Evolutionary conservation across 2,329 filamentous ascomycete genomes (phyloP).

Genomic region (Phialophora chinensis): DNA sequence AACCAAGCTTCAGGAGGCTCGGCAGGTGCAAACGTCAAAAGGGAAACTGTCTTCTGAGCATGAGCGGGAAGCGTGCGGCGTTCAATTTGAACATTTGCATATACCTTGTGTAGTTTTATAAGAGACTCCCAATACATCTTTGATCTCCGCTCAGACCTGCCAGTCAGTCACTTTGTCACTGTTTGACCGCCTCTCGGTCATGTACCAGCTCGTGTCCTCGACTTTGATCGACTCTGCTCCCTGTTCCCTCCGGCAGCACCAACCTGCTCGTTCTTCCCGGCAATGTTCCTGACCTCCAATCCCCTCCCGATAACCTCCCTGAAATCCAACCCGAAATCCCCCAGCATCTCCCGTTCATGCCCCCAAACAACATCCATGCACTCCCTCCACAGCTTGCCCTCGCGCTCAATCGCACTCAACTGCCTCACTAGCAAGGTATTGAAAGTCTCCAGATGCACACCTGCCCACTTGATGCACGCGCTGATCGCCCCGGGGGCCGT

Average conservation of each 20-base stretch:
- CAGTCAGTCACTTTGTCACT: not conserved
- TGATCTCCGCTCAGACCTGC: constrained; percentile 31
- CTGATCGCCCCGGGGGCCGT: constrained; percentile 81
- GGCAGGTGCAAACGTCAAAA: constrained; percentile 14
- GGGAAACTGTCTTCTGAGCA: constrained; percentile 26
- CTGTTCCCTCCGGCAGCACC: constrained; percentile 1
- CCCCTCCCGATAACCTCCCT: constrained; percentile 74
- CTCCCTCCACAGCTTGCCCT: constrained; percentile 76
- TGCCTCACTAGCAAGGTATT: constrained; percentile 82
- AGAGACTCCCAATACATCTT: constrained; percentile 25
- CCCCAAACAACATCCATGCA: constrained; percentile 82
- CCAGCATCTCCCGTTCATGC: constrained; percentile 74
- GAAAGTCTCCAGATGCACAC: constrained; percentile 89
- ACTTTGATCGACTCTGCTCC: constrained; percentile 28
- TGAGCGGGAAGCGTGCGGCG: constrained; percentile 23
- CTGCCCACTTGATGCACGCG: constrained; percentile 97
- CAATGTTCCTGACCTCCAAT: constrained; percentile 38
- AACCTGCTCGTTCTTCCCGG: not conserved
- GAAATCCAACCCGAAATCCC: constrained; percentile 89
- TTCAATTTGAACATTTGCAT: constrained; percentile 26
- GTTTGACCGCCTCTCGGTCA: not conserved
- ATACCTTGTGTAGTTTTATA: constrained; percentile 30
- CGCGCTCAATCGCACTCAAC: constrained; percentile 80
- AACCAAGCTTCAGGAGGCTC: constrained; percentile 15
- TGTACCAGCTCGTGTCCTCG: constrained; percentile 20